These are phyloP conservation scores for Penicillium goetzii DNA, from an alignment of 495 filamentous ascomycete genomes.

Conservation along the genomic window DNA sequence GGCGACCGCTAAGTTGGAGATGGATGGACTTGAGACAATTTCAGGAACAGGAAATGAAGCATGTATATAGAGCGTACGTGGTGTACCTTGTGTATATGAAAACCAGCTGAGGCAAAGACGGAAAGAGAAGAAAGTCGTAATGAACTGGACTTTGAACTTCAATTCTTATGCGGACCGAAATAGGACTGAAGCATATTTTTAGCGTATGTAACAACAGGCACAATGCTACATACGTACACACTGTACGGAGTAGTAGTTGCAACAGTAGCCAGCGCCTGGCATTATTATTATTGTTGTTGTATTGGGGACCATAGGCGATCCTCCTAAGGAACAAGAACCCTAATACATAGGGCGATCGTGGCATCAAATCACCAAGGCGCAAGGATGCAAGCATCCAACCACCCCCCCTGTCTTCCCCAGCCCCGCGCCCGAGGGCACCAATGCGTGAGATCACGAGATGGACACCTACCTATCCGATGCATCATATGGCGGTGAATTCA, in stretches of 20 bases:
- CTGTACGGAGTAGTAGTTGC: no score
- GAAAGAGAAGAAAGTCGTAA: no score
- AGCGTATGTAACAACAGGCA: not conserved
- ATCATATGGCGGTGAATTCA: slow-evolving; percentile 35
- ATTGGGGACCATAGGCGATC: not conserved
- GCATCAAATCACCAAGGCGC: slow-evolving; percentile 7
- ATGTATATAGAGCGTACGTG: no score
- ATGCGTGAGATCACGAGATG: not conserved
- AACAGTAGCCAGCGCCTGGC: not conserved
- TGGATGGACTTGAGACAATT: no score
- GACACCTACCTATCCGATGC: slow-evolving; percentile 16
- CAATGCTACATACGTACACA: not conserved
- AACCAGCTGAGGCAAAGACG: no score
- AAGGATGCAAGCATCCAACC: slow-evolving; percentile 2
- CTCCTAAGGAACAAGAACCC: slow-evolving; percentile 12
- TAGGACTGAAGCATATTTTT: not conserved
- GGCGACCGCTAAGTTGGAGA: no score
- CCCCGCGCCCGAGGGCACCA: slow-evolving; percentile 1
- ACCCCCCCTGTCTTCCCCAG: not conserved
- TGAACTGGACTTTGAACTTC: no score
- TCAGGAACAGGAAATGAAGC: no score
- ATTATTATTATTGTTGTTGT: slow-evolving; percentile 4
- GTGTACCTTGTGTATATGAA: no score
- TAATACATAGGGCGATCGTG: slow-evolving; percentile 11
- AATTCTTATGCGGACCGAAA: no score